A percentile compares a stretch with the other conserved stretches of the same genome.
phyloP scores from a whole-genome alignment of 441 rosid species.

The Adansonia madagascariensis region DNA sequence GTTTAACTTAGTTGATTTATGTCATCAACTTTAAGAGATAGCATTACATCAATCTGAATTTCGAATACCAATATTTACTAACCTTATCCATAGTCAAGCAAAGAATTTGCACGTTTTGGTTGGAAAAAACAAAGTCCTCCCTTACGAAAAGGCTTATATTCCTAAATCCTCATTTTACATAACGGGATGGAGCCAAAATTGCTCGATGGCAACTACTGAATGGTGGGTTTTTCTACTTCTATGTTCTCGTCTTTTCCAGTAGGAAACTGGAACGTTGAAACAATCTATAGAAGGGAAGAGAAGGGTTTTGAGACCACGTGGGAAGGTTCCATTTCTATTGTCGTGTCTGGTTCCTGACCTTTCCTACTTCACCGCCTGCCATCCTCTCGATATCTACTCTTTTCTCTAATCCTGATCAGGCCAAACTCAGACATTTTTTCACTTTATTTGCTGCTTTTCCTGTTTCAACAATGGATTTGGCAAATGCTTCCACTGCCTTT shows the following conservation, averaged over 20 bases:
- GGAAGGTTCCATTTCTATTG: slow-evolving; percentile 19
- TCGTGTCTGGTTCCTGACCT: slow-evolving; percentile 75
- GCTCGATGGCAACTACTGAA: neutral
- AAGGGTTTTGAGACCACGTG: slow-evolving; percentile 39
- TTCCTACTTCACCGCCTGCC: slow-evolving; percentile 34
- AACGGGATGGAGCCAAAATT: neutral
- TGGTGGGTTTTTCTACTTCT: neutral
- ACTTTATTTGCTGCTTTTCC: slow-evolving; percentile 16
- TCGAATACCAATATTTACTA: too few relatives aligned
- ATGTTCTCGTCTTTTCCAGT: neutral
- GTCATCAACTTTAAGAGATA: too few relatives aligned
- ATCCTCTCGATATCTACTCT: slow-evolving; percentile 15
- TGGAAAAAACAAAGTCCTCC: too few relatives aligned
- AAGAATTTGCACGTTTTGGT: neutral
- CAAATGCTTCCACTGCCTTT: slow-evolving; percentile 40
- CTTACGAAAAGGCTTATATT: too few relatives aligned
- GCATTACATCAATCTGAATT: too few relatives aligned
- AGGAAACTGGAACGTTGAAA: neutral
- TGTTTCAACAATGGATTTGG: slow-evolving; percentile 47
- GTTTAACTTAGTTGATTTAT: too few relatives aligned
- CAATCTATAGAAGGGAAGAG: neutral
- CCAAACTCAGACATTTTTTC: neutral
- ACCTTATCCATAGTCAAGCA: neutral
- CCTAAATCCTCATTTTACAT: neutral
- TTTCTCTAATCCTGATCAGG: neutral